Evolutionary conservation across 2,329 filamentous ascomycete genomes (phyloP).

Genomic region (Aureobasidium lini): DNA sequence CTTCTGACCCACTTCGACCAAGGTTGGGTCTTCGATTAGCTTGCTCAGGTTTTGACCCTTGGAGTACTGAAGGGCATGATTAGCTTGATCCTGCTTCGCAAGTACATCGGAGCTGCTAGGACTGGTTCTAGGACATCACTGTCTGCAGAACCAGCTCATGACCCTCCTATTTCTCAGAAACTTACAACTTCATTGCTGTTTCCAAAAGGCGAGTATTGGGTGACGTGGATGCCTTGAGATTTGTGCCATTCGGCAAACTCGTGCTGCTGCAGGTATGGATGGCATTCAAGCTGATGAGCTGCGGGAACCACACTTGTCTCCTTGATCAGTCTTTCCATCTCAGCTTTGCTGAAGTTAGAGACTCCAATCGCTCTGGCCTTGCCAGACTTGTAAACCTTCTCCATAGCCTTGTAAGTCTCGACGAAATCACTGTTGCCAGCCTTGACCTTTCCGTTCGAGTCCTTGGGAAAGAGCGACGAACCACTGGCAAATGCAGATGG

Average conservation of each 20-base stretch:
- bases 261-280: conserved; percentile 47
- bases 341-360: conserved; percentile 44
- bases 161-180: neutral
- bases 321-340: conserved; percentile 41
- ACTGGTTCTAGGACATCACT: no score
- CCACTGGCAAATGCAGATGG: conserved; percentile 48
- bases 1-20: conserved; percentile 46
- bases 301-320: conserved; percentile 32
- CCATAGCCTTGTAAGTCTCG: conserved; percentile 45
- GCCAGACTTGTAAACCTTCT: conserved; percentile 23
- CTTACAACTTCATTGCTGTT: conserved; percentile 10
- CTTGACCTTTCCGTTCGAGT: conserved; percentile 34
- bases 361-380: conserved; percentile 45
- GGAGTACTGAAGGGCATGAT: conserved; percentile 28
- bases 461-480: conserved; percentile 41
- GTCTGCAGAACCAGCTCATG: no score
- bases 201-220: conserved; percentile 49
- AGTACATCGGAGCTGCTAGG: neutral
- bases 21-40: conserved; percentile 44
- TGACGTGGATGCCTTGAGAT: conserved; percentile 45
- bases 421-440: conserved; percentile 42
- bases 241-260: conserved; percentile 44
- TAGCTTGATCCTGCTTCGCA: neutral
- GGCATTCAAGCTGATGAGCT: conserved; percentile 42
- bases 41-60: conserved; percentile 37